phyloP scores from a whole-genome alignment of 305 asterid species.

The Fraxinus sp. region DNA sequence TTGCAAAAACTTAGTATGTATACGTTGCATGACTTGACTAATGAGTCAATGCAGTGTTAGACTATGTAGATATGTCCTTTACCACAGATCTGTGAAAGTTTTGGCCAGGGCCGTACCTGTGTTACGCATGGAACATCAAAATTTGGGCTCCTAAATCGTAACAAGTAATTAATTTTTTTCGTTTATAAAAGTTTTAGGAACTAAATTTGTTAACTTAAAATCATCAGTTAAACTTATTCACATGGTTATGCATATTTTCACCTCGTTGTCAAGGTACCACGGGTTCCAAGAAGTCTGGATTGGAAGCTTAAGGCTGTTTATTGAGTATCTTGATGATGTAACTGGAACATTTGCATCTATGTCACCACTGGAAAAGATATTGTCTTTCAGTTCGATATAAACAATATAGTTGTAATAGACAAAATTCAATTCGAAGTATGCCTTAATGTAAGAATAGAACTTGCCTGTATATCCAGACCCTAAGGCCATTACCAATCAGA shows the following conservation, averaged over 20 bases:
- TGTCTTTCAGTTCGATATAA: neutral
- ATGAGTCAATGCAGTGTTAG: neutral
- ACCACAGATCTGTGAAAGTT: neutral
- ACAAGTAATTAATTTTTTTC: neutral
- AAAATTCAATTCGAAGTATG: neutral
- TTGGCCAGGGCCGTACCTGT: neutral
- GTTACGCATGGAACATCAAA: neutral
- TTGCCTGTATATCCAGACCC: conserved; percentile 35
- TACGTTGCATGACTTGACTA: neutral
- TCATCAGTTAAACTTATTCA: neutral
- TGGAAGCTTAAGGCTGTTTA: conserved; percentile 37
- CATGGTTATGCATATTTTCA: neutral
- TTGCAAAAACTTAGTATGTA: neutral
- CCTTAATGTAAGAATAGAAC: neutral
- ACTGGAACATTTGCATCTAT: conserved; percentile 46
- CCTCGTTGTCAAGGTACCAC: conserved; percentile 45
- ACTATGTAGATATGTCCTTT: neutral
- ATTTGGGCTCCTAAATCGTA: neutral
- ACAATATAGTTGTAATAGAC: neutral
- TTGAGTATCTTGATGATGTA: conserved; percentile 38
- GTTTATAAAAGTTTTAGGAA: neutral
- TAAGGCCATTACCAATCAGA: conserved; percentile 33
- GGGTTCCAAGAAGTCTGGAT: conserved; percentile 35
- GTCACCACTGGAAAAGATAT: conserved; percentile 33
- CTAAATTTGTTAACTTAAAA: neutral